A percentile compares a stretch with the other conserved stretches of the same genome.
These are phyloP conservation scores for Neurospora sublineolata DNA, from an alignment of 495 filamentous ascomycete species.

Conservation along the genomic window DNA sequence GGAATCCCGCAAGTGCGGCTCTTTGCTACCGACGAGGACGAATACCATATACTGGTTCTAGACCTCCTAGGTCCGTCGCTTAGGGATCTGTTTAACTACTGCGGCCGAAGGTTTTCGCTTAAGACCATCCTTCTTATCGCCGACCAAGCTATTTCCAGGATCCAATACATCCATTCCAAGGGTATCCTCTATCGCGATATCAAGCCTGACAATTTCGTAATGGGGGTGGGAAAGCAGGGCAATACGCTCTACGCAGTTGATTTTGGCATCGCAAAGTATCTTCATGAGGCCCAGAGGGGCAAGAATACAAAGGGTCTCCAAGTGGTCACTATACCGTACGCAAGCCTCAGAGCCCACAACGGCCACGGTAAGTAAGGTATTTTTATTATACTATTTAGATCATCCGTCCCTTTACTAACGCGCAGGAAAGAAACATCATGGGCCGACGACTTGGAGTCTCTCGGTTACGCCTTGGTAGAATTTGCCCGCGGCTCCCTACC, in stretches of 20 bases:
- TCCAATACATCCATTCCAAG: slow-evolving; percentile 26
- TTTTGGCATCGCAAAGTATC: slow-evolving; percentile 19
- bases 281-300: slow-evolving; percentile 2
- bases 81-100: slow-evolving; percentile 25
- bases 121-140: slow-evolving; percentile 30
- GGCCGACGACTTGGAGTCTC: slow-evolving; percentile 29
- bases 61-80: slow-evolving; percentile 31
- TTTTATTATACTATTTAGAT: background rate
- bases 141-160: slow-evolving; percentile 23
- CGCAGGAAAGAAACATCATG: slow-evolving; percentile 19
- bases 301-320: slow-evolving; percentile 2
- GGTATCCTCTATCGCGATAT: slow-evolving; percentile 25
- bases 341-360: slow-evolving; percentile 23
- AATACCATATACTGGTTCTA: slow-evolving; percentile 20
- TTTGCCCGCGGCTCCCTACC: slow-evolving; percentile 28
- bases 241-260: slow-evolving; percentile 25
- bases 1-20: slow-evolving; percentile 24
- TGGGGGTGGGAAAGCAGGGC: slow-evolving; percentile 22
- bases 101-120: slow-evolving; percentile 24
- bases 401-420: slow-evolving; percentile 4
- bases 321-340: slow-evolving; percentile 11
- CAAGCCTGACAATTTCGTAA: slow-evolving; percentile 27
- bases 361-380: slow-evolving; percentile 14
- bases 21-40: slow-evolving; percentile 18
- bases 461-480: slow-evolving; percentile 31